A percentile compares a stretch with the other conserved stretches of the same genome.
Conservation (phyloP, 129 eudicot genomes). For the Lactuca sativa region DNA sequence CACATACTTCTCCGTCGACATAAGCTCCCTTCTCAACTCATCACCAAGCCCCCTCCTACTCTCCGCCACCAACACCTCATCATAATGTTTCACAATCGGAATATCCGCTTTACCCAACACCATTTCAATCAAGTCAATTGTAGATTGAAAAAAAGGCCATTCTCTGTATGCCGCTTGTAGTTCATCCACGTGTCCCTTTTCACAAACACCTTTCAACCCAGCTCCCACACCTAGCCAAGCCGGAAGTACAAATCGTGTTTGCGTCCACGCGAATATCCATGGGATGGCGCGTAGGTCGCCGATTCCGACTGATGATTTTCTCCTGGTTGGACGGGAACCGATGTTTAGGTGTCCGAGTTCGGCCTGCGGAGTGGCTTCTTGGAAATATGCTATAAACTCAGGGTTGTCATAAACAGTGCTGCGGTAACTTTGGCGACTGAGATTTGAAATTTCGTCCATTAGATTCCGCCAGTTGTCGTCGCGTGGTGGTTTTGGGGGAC, state of each 20-base stretch:
- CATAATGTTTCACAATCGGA: constrained; percentile 74
- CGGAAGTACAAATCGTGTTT: constrained; percentile 86
- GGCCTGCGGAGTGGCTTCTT: constrained; percentile 96
- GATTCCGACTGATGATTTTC: constrained; percentile 68
- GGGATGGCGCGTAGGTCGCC: constrained; percentile 92
- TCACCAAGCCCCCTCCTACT: constrained; percentile 64
- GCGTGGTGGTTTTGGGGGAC: constrained; percentile 89
- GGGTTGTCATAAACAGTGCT: constrained; percentile 87
- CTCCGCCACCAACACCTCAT: constrained; percentile 65
- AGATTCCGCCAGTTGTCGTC: constrained; percentile 92
- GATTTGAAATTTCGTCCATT: constrained; percentile 77
- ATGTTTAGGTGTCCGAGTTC: constrained; percentile 92
- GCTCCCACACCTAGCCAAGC: constrained; percentile 98
- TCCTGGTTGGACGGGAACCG: constrained; percentile 82
- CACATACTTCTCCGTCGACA: constrained; percentile 60
- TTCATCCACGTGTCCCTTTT: constrained; percentile 69
- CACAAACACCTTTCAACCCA: constrained; percentile 73
- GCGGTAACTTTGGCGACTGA: constrained; percentile 66
- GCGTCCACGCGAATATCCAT: constrained; percentile 99
- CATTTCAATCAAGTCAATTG: constrained; percentile 93
- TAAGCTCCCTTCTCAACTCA: constrained; percentile 62
- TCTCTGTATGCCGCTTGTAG: constrained; percentile 74
- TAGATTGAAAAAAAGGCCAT: constrained; percentile 93
- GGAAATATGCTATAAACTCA: constrained; percentile 77
- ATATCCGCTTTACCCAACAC: constrained; percentile 84